Conservation (phyloP, 371 early-diverging fungal species). For the Mortierella sp. region DNA sequence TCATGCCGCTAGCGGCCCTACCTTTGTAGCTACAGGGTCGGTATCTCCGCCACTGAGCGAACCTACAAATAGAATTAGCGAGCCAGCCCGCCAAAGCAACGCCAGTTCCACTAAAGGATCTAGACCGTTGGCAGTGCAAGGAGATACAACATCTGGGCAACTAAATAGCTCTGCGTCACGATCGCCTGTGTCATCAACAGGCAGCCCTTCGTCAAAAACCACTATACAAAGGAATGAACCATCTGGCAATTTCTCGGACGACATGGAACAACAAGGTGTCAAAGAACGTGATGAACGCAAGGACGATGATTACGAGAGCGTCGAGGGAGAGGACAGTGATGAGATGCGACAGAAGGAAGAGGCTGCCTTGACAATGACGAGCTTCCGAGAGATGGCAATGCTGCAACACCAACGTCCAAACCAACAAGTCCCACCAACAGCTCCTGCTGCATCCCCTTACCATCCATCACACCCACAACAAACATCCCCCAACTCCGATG, state of each 20-base stretch:
- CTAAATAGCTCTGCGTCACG: background rate
- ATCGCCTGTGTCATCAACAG: background rate
- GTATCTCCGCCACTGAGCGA: background rate
- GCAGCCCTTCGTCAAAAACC: background rate
- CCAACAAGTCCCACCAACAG: background rate
- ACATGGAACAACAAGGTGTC: background rate
- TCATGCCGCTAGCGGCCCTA: background rate
- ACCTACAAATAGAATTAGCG: background rate
- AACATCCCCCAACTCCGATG: background rate
- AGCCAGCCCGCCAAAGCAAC: background rate
- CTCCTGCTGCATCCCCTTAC: background rate
- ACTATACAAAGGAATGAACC: background rate
- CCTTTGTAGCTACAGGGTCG: background rate
- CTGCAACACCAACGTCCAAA: slow-evolving; percentile 23
- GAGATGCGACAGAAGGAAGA: slow-evolving; percentile 40
- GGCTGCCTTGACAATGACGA: slow-evolving; percentile 51
- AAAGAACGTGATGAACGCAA: background rate
- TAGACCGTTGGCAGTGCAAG: background rate
- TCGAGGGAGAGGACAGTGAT: slow-evolving; percentile 29
- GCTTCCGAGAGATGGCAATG: slow-evolving; percentile 38
- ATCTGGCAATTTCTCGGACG: background rate
- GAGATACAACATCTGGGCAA: background rate
- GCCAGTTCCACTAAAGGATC: background rate
- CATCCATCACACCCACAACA: slow-evolving; percentile 1
- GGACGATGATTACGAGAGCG: background rate